Base-by-base conservation (phyloP, 164 flowering plant genomes). In the Saururus chinensis region DNA sequence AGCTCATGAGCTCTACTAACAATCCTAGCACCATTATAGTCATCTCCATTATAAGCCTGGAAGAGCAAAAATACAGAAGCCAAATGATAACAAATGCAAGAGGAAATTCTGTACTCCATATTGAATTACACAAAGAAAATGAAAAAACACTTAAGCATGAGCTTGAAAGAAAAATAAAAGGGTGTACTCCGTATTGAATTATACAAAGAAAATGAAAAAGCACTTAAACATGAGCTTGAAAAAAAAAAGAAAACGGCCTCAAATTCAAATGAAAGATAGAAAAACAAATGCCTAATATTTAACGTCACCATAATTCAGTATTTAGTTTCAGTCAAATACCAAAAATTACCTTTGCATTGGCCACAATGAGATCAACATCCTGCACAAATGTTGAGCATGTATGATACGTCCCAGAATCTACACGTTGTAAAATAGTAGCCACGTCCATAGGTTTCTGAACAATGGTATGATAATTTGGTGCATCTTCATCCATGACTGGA, bases 401-500 rank as follows among this genome's bases (percentile, higher is more conserved):
- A 53, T 85, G 77, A 71, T 86, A 95, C 37, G 81, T 92, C 21
- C 99, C 98, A 71, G 80, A 71, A 75, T 95, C 99, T 16, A 95
- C 99, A 70, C 70, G 89, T 66, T 95, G 99, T 67, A 95, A 70
- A 64, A 95, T 53, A 42, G 95, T 87, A 59, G 98, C 93, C 74
- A 89, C 62, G 62, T 95, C 99, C 96, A 95, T 91, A 16, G 99
- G 99, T 60, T 83, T 87, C 72, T 89, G 96, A 59, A 95, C 82
- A 19, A 95, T 80, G 30, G 90, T 66, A 55, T 82, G 90, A 68
- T 95, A 95, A 64, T 95, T 87, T 68, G 99, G 99, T 57, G 96
- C 99, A 80, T 95, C 99, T 67, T 95, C 99, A 77, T 95, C 99
- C 63, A 73, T 59, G 60, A 95, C 99, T 19, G 99, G 99, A 74